Conservation (phyloP, 495 filamentous ascomycete genomes). For the Pyronema omphalodes region DNA sequence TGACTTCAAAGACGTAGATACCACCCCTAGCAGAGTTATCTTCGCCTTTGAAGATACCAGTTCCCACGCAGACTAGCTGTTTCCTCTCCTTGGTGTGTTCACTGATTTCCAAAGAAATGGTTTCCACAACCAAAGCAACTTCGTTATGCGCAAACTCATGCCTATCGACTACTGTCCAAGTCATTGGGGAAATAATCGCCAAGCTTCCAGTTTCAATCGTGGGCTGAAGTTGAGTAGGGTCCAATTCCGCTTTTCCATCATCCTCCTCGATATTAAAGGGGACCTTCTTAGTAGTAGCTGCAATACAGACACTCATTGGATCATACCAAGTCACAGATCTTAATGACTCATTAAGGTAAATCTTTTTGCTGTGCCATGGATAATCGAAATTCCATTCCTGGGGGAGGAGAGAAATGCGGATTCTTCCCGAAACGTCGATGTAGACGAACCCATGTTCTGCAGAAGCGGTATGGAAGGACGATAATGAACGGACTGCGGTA, state of each 20-base stretch:
- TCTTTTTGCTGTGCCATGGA: constrained; percentile 48
- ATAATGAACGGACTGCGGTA: constrained; percentile 43
- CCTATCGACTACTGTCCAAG: constrained; percentile 58
- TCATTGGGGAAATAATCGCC: constrained; percentile 50
- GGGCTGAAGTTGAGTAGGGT: constrained; percentile 50
- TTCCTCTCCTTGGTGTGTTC: constrained; percentile 74
- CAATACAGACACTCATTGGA: constrained; percentile 51
- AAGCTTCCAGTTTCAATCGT: constrained; percentile 46
- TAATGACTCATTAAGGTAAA: constrained; percentile 53
- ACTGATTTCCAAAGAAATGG: constrained; percentile 69
- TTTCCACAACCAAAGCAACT: constrained; percentile 60
- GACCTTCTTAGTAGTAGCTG: constrained; percentile 45
- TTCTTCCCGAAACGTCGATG: constrained; percentile 45
- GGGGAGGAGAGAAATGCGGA: constrained; percentile 51
- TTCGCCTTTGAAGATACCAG: constrained; percentile 65
- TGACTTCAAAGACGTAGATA: constrained; percentile 81
- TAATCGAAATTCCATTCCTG: constrained; percentile 42
- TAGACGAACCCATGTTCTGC: constrained; percentile 70
- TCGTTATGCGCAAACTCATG: constrained; percentile 54
- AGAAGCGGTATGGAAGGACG: constrained; percentile 49
- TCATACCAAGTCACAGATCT: constrained; percentile 57
- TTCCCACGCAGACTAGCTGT: constrained; percentile 67
- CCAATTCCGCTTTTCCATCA: constrained; percentile 58
- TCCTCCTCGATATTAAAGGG: constrained; percentile 70
- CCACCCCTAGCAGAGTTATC: constrained; percentile 70